Conservation (phyloP, 1,284 basidiomycete genomes). For the Malassezia restricta region DNA sequence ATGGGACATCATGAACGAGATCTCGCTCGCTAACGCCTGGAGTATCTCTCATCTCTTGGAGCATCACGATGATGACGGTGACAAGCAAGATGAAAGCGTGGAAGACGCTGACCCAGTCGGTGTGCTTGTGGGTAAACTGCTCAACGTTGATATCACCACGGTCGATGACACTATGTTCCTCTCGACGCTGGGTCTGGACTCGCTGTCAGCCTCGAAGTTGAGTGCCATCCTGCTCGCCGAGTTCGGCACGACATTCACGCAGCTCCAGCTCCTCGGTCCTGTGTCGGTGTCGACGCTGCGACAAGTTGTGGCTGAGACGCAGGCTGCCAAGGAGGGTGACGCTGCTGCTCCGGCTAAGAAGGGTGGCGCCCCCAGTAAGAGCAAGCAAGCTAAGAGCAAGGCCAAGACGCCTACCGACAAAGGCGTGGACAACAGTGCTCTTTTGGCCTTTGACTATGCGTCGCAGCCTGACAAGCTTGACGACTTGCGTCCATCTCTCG, state of each 20-base stretch:
- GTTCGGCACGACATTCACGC: slow-evolving; percentile 14
- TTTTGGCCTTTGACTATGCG: slow-evolving; percentile 13
- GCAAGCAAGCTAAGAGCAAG: not conserved
- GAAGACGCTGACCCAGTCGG: slow-evolving; percentile 14
- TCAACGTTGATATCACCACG: slow-evolving; percentile 16
- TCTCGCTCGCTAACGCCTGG: slow-evolving; percentile 13
- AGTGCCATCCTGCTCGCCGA: slow-evolving; percentile 16
- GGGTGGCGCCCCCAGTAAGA: not conserved
- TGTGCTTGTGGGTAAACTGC: slow-evolving; percentile 14
- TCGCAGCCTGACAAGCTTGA: slow-evolving; percentile 18
- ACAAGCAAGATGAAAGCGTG: slow-evolving; percentile 5
- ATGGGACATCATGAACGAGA: slow-evolving; percentile 15
- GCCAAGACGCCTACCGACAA: not conserved
- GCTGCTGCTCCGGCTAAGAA: not conserved
- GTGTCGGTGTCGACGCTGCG: slow-evolving; percentile 15
- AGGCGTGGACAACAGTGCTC: slow-evolving; percentile 4
- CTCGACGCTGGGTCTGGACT: slow-evolving; percentile 17
- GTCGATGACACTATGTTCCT: slow-evolving; percentile 19
- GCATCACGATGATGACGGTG: slow-evolving; percentile 14
- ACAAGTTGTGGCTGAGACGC: slow-evolving; percentile 12
- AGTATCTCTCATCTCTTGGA: slow-evolving; percentile 14
- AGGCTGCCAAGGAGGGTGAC: slow-evolving; percentile 2
- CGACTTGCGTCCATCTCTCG: slow-evolving; percentile 5
- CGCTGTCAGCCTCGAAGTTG: slow-evolving; percentile 16
- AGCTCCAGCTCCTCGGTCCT: slow-evolving; percentile 17